Evolutionary conservation across 2,329 filamentous ascomycete genomes (phyloP).

Genomic region (Aureobasidium melanogenum): DNA sequence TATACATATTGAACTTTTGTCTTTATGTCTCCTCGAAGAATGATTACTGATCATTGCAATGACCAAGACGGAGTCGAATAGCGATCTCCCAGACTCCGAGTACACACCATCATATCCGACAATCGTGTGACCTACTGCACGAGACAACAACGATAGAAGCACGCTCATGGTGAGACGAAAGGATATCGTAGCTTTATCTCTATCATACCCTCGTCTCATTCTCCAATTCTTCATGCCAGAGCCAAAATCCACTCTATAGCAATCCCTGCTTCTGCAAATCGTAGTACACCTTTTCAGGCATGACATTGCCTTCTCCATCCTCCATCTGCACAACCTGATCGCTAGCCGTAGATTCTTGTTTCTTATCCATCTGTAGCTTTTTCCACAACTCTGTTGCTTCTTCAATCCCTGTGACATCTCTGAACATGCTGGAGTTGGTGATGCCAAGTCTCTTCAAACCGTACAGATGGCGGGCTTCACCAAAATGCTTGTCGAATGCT

Average conservation of each 20-base stretch:
- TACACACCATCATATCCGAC: too few relatives aligned
- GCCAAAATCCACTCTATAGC: slow-evolving; percentile 40
- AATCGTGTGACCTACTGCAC: too few relatives aligned
- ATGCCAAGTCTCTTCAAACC: slow-evolving; percentile 91
- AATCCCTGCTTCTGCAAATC: slow-evolving; percentile 90
- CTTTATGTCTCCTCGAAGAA: not conserved
- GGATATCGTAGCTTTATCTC: too few relatives aligned
- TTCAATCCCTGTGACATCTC: slow-evolving; percentile 87
- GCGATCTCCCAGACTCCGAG: not conserved
- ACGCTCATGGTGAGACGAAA: not conserved
- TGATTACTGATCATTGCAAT: not conserved
- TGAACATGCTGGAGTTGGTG: slow-evolving; percentile 80
- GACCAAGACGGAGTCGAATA: not conserved
- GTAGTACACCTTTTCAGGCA: slow-evolving; percentile 97
- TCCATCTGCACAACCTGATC: slow-evolving; percentile 97
- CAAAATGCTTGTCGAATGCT: slow-evolving; percentile 98
- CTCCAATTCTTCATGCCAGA: not conserved
- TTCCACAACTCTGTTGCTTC: slow-evolving; percentile 86
- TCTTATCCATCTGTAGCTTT: slow-evolving; percentile 81
- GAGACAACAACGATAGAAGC: not conserved
- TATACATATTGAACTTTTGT: not conserved
- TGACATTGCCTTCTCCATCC: slow-evolving; percentile 92
- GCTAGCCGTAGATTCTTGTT: slow-evolving; percentile 63
- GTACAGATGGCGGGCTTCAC: slow-evolving; percentile 85
- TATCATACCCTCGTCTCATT: too few relatives aligned